Conservation (phyloP, 169 alveolate genomes). For the Plasmodium vinckei region DNA sequence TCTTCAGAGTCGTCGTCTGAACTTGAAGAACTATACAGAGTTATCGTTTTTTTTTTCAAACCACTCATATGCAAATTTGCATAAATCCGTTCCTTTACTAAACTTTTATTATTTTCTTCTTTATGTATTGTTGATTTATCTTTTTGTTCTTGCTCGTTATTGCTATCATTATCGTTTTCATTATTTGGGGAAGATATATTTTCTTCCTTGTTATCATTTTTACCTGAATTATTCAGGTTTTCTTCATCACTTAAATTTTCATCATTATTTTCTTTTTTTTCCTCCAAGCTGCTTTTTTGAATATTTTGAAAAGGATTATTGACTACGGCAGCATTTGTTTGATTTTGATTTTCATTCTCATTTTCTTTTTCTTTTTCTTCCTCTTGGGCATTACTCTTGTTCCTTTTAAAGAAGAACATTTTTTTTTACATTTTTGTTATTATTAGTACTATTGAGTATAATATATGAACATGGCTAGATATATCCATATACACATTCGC, state of each 20-base stretch:
- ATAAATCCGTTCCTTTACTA: not conserved
- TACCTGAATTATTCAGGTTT: constrained; percentile 1
- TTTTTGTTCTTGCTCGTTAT: constrained; percentile 6
- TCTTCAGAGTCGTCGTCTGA: not conserved
- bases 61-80: not conserved
- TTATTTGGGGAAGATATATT: not conserved
- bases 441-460: too few relatives aligned
- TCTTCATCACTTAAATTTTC: constrained; percentile 4
- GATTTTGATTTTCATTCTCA: too few relatives aligned
- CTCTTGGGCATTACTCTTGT: constrained; percentile 5
- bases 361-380: constrained; percentile 10
- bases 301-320: constrained; percentile 63
- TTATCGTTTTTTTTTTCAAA: not conserved
- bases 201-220: constrained; percentile 15
- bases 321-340: not conserved
- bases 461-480: too few relatives aligned
- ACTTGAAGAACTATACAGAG: too few relatives aligned
- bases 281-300: constrained; percentile 28
- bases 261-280: constrained; percentile 20
- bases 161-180: not conserved
- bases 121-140: not conserved
- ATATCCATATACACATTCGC: too few relatives aligned
- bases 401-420: constrained; percentile 26
- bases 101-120: not conserved
- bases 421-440: not conserved